phyloP scores from a whole-genome alignment of 805 yeast species.

The Diddensiella transvaalensis region DNA sequence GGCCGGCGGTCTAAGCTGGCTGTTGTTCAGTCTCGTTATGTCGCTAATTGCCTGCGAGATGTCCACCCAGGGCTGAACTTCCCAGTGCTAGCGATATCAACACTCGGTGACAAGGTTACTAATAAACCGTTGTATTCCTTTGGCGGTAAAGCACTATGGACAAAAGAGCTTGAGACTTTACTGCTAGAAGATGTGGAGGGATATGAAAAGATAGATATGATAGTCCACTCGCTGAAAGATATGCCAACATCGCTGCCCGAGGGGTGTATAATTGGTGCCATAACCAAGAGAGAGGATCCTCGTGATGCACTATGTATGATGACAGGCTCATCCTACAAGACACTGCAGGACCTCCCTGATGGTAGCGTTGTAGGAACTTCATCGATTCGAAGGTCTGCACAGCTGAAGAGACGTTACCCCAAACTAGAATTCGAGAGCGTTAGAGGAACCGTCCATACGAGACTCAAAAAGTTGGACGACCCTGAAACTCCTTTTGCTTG shows the following conservation, averaged over 20 bases:
- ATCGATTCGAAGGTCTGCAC: conserved; percentile 90
- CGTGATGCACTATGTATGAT: conserved; percentile 87
- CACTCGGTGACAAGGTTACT: conserved; percentile 88
- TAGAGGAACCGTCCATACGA: conserved; percentile 80
- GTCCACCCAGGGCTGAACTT: conserved; percentile 65
- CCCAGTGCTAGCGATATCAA: conserved; percentile 73
- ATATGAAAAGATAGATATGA: conserved; percentile 68
- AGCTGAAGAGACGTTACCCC: conserved; percentile 75
- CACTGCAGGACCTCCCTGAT: conserved; percentile 69
- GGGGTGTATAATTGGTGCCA: conserved; percentile 84
- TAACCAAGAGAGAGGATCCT: conserved; percentile 85
- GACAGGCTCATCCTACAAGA: conserved; percentile 55
- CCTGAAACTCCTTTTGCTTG: conserved; percentile 62
- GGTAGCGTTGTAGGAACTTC: conserved; percentile 93
- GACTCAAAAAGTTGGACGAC: conserved; percentile 77
- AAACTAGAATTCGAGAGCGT: conserved; percentile 74
- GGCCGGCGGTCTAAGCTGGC: conserved; percentile 89
- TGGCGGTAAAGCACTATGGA: conserved; percentile 97
- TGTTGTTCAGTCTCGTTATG: conserved; percentile 76
- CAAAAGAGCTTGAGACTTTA: conserved; percentile 84
- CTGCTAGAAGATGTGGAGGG: conserved; percentile 57
- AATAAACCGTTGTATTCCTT: conserved; percentile 84
- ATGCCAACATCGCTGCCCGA: conserved; percentile 88
- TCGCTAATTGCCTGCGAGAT: conserved; percentile 55
- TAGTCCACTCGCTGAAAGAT: conserved; percentile 92